Evolutionary conservation across 257 asterid species (phyloP).

Genomic region (Knoxia roxburghii): DNA sequence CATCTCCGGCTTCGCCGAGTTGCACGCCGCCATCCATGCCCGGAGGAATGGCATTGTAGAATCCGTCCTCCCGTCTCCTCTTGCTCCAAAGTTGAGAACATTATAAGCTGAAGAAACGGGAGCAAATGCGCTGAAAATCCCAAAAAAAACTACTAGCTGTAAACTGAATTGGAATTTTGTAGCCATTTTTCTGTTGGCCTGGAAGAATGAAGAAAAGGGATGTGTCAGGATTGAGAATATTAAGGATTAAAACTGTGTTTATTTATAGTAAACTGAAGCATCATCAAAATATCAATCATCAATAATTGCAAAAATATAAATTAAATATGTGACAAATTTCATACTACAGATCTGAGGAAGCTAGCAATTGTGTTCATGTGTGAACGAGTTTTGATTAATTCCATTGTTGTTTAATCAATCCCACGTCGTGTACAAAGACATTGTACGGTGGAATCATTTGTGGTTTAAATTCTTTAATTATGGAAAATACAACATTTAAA

Average conservation of each 20-base stretch:
- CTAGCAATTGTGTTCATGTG: no score
- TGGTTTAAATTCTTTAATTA: no score
- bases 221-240: neutral
- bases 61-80: constrained; percentile 68
- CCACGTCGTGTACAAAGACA: constrained; percentile 24
- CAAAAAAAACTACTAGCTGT: constrained; percentile 8
- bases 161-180: constrained; percentile 3
- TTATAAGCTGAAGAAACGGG: constrained; percentile 36
- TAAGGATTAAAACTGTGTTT: neutral
- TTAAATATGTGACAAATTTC: neutral
- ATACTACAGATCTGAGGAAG: no score
- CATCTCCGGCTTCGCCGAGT: constrained; percentile 38
- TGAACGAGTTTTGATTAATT: neutral
- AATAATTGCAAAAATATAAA: neutral
- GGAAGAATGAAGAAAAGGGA: neutral
- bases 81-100: constrained; percentile 57
- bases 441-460: constrained; percentile 25
- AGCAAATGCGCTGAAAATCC: constrained; percentile 9
- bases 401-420: neutral
- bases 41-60: constrained; percentile 51
- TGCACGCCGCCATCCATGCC: constrained; percentile 70
- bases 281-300: neutral
- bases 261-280: constrained; percentile 19
- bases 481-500: no score
- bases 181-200: constrained; percentile 14